Percentiles rank a stretch among this genome's conserved stretches.
phyloP scores from a whole-genome alignment of 1,139 yeast genomes.

The Blastobotrys apis region DNA sequence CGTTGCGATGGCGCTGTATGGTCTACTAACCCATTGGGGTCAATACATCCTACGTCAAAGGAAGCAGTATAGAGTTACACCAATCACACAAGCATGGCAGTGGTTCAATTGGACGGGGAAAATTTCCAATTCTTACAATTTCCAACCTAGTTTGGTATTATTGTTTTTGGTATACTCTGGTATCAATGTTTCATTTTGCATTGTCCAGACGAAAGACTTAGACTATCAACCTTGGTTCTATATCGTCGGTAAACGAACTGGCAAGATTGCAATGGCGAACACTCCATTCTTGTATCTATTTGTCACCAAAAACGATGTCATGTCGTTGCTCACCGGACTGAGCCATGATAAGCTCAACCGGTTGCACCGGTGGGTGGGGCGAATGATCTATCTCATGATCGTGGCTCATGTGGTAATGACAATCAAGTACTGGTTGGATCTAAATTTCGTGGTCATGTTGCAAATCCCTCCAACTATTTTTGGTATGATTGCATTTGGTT shows the following conservation, averaged over 20 bases:
- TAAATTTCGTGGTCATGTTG: constrained; percentile 42
- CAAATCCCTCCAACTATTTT: constrained; percentile 49
- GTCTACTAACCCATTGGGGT: constrained; percentile 43
- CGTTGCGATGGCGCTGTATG: constrained; percentile 37
- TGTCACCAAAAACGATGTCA: constrained; percentile 42
- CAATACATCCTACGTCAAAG: constrained; percentile 32
- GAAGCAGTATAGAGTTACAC: constrained; percentile 13
- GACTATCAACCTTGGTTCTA: constrained; percentile 41
- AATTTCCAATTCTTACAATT: constrained; percentile 31
- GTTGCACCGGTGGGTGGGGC: constrained; percentile 46
- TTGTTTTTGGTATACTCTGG: constrained; percentile 34
- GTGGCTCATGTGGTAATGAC: constrained; percentile 39
- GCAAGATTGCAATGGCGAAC: constrained; percentile 43
- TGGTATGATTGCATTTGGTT: constrained; percentile 46
- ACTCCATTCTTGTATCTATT: constrained; percentile 41
- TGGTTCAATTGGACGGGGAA: constrained; percentile 33
- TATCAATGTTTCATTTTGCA: constrained; percentile 30
- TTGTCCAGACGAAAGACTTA: constrained; percentile 38
- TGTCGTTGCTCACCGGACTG: constrained; percentile 43
- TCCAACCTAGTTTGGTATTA: constrained; percentile 44
- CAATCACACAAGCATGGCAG: constrained; percentile 29
- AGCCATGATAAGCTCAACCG: constrained; percentile 41
- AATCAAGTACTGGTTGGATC: constrained; percentile 41
- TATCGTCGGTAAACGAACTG: constrained; percentile 44
- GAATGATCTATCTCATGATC: constrained; percentile 41